phyloP scores from a whole-genome alignment of 2,329 filamentous ascomycete genomes.

The Phyllosticta citriasiana region DNA sequence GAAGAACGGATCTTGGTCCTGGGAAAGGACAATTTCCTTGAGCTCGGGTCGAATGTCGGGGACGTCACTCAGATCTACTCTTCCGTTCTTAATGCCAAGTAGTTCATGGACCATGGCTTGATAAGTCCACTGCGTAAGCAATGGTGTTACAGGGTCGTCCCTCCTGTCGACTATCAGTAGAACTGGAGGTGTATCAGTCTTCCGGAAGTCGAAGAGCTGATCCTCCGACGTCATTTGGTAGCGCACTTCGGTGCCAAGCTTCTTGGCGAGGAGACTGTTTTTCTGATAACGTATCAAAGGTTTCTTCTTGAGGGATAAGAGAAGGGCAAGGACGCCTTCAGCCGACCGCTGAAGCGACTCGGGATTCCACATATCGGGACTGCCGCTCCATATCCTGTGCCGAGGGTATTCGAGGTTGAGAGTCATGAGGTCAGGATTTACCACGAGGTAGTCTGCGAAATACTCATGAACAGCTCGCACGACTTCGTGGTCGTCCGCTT shows the following conservation, averaged over 20 bases:
- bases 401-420: conserved; percentile 63
- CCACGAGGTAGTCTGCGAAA: conserved; percentile 89
- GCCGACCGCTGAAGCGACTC: conserved; percentile 79
- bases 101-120: conserved; percentile 99
- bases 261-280: conserved; percentile 82
- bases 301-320: conserved; percentile 91
- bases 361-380: conserved; percentile 80
- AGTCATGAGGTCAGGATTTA: conserved; percentile 89
- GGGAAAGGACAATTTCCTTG: conserved; percentile 87
- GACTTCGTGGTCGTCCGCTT: conserved; percentile 95
- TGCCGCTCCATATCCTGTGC: conserved; percentile 69
- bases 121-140: conserved; percentile 97
- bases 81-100: conserved; percentile 87
- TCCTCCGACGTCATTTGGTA: conserved; percentile 94
- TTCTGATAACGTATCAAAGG: conserved; percentile 88
- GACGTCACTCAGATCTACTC: conserved; percentile 76
- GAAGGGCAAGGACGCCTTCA: conserved; percentile 73
- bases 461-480: conserved; percentile 91
- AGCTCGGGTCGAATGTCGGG: conserved; percentile 78
- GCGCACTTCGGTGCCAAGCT: conserved; percentile 82
- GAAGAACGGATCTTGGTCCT: conserved; percentile 97
- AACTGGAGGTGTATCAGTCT: conserved; percentile 88
- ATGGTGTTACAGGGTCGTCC: conserved; percentile 87
- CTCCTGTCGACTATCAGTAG: conserved; percentile 81
- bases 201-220: conserved; percentile 90